phyloP scores from a whole-genome alignment of 2,329 filamentous ascomycete genomes.

The Colletotrichum siamense region DNA sequence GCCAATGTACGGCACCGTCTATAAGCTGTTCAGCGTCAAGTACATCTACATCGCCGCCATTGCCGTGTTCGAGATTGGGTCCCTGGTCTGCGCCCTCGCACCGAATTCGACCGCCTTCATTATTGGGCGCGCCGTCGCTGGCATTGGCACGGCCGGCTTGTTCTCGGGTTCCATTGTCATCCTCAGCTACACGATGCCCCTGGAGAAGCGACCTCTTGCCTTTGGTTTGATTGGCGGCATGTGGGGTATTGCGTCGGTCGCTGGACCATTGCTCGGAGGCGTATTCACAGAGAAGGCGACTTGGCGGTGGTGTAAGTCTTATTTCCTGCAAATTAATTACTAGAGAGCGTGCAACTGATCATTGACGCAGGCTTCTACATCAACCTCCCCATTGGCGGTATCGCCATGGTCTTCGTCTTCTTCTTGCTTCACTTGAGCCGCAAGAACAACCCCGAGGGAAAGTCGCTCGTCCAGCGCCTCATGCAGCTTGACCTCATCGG shows the following conservation, averaged over 20 bases:
- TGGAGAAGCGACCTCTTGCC: slow-evolving; percentile 58
- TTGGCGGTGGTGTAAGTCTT: slow-evolving; percentile 53
- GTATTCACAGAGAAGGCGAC: slow-evolving; percentile 53
- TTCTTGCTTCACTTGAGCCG: slow-evolving; percentile 44
- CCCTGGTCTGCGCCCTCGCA: slow-evolving; percentile 48
- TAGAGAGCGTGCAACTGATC: background rate
- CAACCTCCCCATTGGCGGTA: slow-evolving; percentile 50
- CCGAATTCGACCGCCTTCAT: slow-evolving; percentile 55
- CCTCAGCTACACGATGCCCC: slow-evolving; percentile 52
- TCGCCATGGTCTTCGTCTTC: slow-evolving; percentile 52
- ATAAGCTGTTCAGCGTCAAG: slow-evolving; percentile 57
- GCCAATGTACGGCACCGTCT: slow-evolving; percentile 55
- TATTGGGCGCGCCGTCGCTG: slow-evolving; percentile 56
- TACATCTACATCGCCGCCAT: slow-evolving; percentile 46
- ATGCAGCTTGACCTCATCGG: slow-evolving; percentile 61
- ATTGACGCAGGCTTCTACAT: slow-evolving; percentile 38
- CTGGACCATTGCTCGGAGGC: slow-evolving; percentile 56
- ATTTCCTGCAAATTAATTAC: background rate
- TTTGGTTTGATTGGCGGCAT: slow-evolving; percentile 61
- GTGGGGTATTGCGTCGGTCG: slow-evolving; percentile 60
- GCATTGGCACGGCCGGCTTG: slow-evolving; percentile 56
- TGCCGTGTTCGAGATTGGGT: slow-evolving; percentile 50
- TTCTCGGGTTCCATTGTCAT: slow-evolving; percentile 57
- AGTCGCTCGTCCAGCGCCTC: slow-evolving; percentile 42
- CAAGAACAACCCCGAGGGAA: slow-evolving; percentile 33